Base-by-base conservation (phyloP, 768 basidiomycete genomes). In the Mycena leptocephala region DNA sequence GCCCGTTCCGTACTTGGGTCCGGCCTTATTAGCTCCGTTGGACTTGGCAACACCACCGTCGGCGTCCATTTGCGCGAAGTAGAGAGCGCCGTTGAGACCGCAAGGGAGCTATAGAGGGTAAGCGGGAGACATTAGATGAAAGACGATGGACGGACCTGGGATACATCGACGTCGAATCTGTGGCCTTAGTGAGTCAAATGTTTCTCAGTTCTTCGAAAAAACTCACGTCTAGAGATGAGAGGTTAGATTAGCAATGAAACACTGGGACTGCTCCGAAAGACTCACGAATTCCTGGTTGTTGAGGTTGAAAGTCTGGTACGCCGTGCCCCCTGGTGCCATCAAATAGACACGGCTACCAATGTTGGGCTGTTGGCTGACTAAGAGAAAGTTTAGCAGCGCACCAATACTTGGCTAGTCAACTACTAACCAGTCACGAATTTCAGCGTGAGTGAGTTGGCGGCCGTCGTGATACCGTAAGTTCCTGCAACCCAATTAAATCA, bases 81-180 rank as follows among this genome's bases (percentile, higher is more conserved):
- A 92, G 70, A 92, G 84, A 18, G 91, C 91, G 79, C 89, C 92
- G 82, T 92, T 92, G 79, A 92, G 86, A 74, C 91, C 91, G 78
- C 91, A 92, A 14, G 88, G 88, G 65, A 92, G 87, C 75, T 69
- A 41, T 8, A 39, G 28, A 61, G 28, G 53, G 65, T 37, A 6
- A 28, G 32, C 26, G 2, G n/a, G 41, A 13, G 61, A 63, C 16
- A 64, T 35, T 35, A 18, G 26, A 43, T 9, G 53, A n/a, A 46
- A 7, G 33, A 22, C 18, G 30, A 28, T 16, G 10, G 24, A 69
- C 67, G 51, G 13, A 69, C 67, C 53, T 90, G 84, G 76, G 90
- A 90, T 72, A 92, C 86, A 81, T 92, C 90, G 82, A 92, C 90
- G 83, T 91, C 90, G 84, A 92, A 91, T 28, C 89, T 86, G 37